phyloP scores from a whole-genome alignment of 331 rosid species.

The Rosa hybrid region DNA sequence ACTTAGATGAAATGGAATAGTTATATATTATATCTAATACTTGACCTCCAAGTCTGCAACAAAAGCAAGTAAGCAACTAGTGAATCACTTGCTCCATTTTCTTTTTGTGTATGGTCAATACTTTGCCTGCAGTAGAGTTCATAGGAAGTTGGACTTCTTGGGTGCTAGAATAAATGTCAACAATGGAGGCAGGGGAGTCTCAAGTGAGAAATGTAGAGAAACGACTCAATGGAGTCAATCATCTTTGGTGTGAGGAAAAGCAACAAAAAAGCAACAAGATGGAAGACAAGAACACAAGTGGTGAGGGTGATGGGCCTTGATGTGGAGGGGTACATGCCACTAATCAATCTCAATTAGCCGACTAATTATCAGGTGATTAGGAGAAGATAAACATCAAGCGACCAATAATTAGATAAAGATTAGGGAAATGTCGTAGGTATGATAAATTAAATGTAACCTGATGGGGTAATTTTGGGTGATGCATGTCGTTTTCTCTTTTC shows the following conservation, averaged over 20 bases:
- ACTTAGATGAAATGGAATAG: too few relatives aligned
- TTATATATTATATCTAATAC: too few relatives aligned
- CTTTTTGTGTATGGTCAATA: not conserved
- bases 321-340: slow-evolving; percentile 7
- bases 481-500: slow-evolving; percentile 13
- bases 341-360: slow-evolving; percentile 11
- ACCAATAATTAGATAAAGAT: not conserved
- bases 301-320: not conserved
- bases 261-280: not conserved
- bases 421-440: slow-evolving; percentile 14
- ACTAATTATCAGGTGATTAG: slow-evolving; percentile 19
- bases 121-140: not conserved
- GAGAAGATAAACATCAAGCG: slow-evolving; percentile 12
- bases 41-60: too few relatives aligned
- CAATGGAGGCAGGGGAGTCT: slow-evolving; percentile 10
- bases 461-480: not conserved
- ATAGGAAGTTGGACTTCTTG: not conserved
- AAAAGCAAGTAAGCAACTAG: too few relatives aligned
- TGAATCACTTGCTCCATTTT: not conserved
- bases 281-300: not conserved
- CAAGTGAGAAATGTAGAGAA: not conserved
- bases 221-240: slow-evolving; percentile 7
- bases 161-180: not conserved
- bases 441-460: not conserved
- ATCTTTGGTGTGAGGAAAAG: slow-evolving; percentile 31